Evolutionary conservation across 108 stramenopile genomes (phyloP).

Genomic region (Cyclotella cryptica): DNA sequence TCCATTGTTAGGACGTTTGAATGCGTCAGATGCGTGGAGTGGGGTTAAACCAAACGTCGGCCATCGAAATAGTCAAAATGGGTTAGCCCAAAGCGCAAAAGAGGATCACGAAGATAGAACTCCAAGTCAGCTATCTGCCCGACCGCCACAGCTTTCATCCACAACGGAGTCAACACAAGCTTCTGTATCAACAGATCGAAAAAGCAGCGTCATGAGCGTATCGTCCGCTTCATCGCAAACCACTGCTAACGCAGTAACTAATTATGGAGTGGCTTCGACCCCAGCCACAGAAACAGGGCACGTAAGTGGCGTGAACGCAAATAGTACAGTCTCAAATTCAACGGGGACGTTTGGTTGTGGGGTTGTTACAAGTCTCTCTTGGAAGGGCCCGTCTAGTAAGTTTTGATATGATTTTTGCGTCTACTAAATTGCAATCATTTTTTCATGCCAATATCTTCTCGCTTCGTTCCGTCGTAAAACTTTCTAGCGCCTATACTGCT

Average conservation of each 20-base stretch:
- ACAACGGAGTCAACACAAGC: background rate
- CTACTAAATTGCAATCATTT: background rate
- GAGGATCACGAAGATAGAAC: background rate
- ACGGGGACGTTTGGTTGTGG: background rate
- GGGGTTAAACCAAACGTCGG: background rate
- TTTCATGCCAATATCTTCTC: background rate
- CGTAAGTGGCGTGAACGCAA: too few species aligned
- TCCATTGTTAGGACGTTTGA: constrained; percentile 72
- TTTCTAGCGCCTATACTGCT: constrained; percentile 39
- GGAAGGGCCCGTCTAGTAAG: constrained; percentile 37
- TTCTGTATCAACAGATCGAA: background rate
- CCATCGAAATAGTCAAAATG: too few species aligned
- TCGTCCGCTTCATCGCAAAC: constrained; percentile 12
- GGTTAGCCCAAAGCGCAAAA: background rate
- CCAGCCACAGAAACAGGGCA: background rate
- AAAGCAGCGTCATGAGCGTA: constrained; percentile 2
- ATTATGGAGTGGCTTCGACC: background rate
- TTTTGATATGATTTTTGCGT: too few species aligned
- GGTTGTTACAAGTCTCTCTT: constrained; percentile 32
- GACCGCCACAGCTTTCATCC: background rate
- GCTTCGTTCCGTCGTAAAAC: background rate
- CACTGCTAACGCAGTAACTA: constrained; percentile 1
- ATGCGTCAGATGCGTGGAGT: constrained; percentile 33
- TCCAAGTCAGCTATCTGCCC: background rate
- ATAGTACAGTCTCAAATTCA: background rate